Evolutionary conservation across 192 early-diverging fungal species (phyloP).

Genomic region (Coemansia asiatica): DNA sequence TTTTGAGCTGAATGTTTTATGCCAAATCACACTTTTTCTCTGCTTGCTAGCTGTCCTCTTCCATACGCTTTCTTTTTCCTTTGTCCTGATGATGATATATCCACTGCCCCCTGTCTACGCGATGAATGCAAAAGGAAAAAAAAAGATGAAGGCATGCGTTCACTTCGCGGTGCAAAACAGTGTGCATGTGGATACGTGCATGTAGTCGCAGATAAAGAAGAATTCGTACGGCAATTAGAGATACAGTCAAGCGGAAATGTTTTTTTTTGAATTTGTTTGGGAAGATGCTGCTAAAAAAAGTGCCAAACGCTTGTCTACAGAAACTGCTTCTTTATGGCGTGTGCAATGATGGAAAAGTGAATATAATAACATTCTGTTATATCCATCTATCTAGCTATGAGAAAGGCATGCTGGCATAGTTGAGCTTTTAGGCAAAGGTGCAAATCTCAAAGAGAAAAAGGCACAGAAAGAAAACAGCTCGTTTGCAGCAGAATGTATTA

Average conservation of each 20-base stretch:
- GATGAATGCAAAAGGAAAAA: slow-evolving; percentile 6
- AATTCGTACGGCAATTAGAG: not conserved
- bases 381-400: not conserved
- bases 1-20: not conserved
- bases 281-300: not conserved
- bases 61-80: not conserved
- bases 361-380: not conserved
- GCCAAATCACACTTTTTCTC: not conserved
- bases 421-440: not conserved
- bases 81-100: not conserved
- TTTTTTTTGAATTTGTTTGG: not conserved
- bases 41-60: not conserved
- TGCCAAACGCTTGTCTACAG: not conserved
- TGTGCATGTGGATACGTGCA: slow-evolving; percentile 10
- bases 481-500: not conserved
- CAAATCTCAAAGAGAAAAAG: not conserved
- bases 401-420: not conserved
- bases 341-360: not conserved
- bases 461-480: not conserved
- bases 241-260: slow-evolving; percentile 1
- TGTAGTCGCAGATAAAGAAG: not conserved
- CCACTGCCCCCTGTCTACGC: not conserved
- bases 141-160: slow-evolving; percentile 9
- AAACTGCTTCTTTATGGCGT: not conserved
- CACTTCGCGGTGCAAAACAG: slow-evolving; percentile 3